Evolutionary conservation across 2,329 filamentous ascomycete species (phyloP).

Genomic region (Fusarium sp.): DNA sequence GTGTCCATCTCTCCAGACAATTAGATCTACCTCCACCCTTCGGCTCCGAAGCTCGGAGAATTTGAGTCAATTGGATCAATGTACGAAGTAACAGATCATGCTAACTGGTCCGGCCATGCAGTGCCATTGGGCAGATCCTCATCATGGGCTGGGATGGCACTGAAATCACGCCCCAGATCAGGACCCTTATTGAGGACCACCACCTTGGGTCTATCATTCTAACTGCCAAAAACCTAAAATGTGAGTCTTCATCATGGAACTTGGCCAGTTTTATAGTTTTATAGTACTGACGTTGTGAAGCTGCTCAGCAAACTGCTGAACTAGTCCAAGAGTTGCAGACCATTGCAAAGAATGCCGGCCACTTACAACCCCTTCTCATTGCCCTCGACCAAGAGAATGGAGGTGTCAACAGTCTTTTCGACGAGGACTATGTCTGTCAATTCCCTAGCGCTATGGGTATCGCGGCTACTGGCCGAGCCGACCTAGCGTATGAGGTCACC

Average conservation of each 20-base stretch:
- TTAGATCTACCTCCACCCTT: slow-evolving; percentile 36
- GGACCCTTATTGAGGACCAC: slow-evolving; percentile 81
- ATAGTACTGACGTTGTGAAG: slow-evolving; percentile 62
- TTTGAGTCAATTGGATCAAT: not conserved
- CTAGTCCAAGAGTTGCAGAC: slow-evolving; percentile 92
- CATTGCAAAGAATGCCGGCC: slow-evolving; percentile 89
- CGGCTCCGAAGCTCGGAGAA: slow-evolving; percentile 35
- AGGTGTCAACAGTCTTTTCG: slow-evolving; percentile 95
- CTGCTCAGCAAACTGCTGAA: slow-evolving; percentile 88
- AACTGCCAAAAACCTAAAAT: slow-evolving; percentile 87
- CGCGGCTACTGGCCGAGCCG: slow-evolving; percentile 87
- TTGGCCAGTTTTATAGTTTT: slow-evolving; percentile 6
- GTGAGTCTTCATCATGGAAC: slow-evolving; percentile 59
- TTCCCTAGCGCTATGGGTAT: slow-evolving; percentile 98
- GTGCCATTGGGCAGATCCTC: slow-evolving; percentile 80
- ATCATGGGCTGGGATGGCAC: slow-evolving; percentile 91
- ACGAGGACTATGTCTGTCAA: slow-evolving; percentile 94
- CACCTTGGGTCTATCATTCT: slow-evolving; percentile 90
- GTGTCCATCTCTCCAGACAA: slow-evolving; percentile 14
- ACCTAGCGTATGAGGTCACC: slow-evolving; percentile 89
- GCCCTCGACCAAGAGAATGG: slow-evolving; percentile 98
- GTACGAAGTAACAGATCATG: slow-evolving; percentile 6
- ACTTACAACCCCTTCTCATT: slow-evolving; percentile 89
- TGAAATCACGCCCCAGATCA: slow-evolving; percentile 84
- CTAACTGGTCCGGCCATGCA: slow-evolving; percentile 53